phyloP scores from a whole-genome alignment of 805 yeast species.

The Metschnikowia reukaufii region DNA sequence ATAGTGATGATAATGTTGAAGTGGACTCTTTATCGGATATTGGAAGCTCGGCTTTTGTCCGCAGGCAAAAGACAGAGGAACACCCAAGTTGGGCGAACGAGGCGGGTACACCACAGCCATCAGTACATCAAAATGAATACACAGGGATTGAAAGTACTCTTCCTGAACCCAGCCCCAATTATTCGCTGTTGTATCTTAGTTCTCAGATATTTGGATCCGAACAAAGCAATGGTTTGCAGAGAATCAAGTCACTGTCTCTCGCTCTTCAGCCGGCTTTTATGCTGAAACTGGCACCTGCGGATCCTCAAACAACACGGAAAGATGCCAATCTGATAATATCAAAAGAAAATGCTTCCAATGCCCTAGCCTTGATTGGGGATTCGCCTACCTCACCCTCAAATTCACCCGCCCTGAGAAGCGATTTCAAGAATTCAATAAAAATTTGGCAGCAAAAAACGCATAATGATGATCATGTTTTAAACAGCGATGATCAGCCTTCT shows the following conservation, averaged over 20 bases:
- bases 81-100: background rate
- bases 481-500: constrained; percentile 8
- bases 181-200: background rate
- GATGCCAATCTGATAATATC: constrained; percentile 45
- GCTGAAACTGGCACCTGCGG: constrained; percentile 48
- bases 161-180: background rate
- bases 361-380: constrained; percentile 8
- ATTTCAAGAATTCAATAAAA: constrained; percentile 16
- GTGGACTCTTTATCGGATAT: background rate
- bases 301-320: constrained; percentile 51
- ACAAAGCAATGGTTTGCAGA: background rate
- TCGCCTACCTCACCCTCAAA: constrained; percentile 11
- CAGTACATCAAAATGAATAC: background rate
- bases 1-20: background rate
- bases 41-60: background rate
- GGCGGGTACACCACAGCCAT: background rate
- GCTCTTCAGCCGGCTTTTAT: constrained; percentile 35
- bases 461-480: constrained; percentile 6
- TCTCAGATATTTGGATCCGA: background rate
- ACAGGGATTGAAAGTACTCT: background rate
- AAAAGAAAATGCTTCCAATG: constrained; percentile 20
- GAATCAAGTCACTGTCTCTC: constrained; percentile 4
- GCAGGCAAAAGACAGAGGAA: background rate
- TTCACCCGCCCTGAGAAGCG: constrained; percentile 15
- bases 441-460: constrained; percentile 19